These are phyloP conservation scores for Physaria fendleri DNA, from an alignment of 345 rosid species.

Conservation along the genomic window DNA sequence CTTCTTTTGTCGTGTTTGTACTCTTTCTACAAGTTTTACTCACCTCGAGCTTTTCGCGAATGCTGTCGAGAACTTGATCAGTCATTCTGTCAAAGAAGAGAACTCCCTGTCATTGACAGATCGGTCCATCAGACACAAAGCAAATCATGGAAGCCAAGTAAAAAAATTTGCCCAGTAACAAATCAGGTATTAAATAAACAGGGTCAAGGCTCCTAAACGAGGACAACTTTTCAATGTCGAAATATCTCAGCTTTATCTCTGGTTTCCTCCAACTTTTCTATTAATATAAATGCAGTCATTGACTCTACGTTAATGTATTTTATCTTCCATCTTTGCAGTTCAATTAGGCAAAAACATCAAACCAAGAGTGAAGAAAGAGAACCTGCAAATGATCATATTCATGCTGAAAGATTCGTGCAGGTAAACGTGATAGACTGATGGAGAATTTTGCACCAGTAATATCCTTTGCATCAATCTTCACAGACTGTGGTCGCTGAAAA, in stretches of 20 bases:
- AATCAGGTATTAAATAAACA: constrained; percentile 3
- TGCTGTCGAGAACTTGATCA: constrained; percentile 66
- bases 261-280: not conserved
- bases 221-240: not conserved
- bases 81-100: constrained; percentile 89
- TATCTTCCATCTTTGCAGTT: not conserved
- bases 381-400: constrained; percentile 96
- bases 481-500: constrained; percentile 81
- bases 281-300: not conserved
- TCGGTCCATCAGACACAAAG: constrained; percentile 2
- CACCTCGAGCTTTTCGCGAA: constrained; percentile 62
- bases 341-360: constrained; percentile 4
- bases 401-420: constrained; percentile 89
- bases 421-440: constrained; percentile 66
- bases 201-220: not conserved
- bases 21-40: constrained; percentile 36
- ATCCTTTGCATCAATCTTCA: constrained; percentile 85
- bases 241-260: not conserved
- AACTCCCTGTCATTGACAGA: constrained; percentile 54
- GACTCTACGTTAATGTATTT: not conserved
- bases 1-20: constrained; percentile 44
- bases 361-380: constrained; percentile 8
- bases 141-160: constrained; percentile 1
- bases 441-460: constrained; percentile 62
- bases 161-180: not conserved